Conservation (phyloP, 257 asterid genomes). For the Thymus mandschuricus region DNA sequence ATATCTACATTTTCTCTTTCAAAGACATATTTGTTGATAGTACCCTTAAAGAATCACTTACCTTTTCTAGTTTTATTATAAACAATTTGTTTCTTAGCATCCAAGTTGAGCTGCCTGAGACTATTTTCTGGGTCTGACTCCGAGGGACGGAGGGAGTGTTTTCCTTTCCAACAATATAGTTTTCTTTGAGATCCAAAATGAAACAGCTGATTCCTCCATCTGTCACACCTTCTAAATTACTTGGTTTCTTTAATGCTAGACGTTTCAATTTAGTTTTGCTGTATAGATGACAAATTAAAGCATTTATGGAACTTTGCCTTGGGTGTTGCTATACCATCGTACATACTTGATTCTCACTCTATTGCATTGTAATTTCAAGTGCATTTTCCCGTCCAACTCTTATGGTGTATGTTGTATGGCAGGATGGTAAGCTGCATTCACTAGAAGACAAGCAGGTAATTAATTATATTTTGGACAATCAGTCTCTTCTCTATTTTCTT, state of each 20-base stretch:
- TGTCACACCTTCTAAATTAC: neutral
- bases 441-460: conserved; percentile 83
- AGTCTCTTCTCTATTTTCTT: neutral
- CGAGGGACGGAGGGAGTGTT: neutral
- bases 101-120: too few species aligned
- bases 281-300: neutral
- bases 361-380: conserved; percentile 14
- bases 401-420: conserved; percentile 34
- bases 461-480: conserved; percentile 3
- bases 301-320: neutral
- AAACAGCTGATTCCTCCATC: neutral
- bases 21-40: too few species aligned
- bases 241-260: neutral
- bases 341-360: neutral
- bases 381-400: neutral
- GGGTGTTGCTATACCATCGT: conserved; percentile 8
- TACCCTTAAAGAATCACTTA: too few species aligned
- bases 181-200: neutral
- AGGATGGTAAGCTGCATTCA: conserved; percentile 75
- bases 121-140: too few species aligned
- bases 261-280: neutral
- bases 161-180: neutral
- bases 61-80: too few species aligned
- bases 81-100: too few species aligned
- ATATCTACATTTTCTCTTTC: too few species aligned